phyloP scores from a whole-genome alignment of 163 green algal genomes.

The Scenedesmus sp. region DNA sequence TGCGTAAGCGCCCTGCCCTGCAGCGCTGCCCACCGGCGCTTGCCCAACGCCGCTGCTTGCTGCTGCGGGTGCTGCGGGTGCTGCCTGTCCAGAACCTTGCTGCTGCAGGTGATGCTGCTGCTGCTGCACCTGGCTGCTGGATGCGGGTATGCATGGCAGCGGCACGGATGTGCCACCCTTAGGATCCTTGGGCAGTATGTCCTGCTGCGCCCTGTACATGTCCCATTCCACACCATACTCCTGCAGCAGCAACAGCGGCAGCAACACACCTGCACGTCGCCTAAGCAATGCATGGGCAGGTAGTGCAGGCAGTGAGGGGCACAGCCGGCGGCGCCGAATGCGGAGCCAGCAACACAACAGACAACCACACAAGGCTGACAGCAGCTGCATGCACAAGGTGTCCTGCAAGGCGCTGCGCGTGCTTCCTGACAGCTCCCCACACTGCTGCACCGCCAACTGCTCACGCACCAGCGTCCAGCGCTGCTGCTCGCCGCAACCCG shows the following conservation, averaged over 20 bases:
- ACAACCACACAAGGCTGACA: background rate
- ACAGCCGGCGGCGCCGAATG: too few relatives aligned
- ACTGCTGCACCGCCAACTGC: background rate
- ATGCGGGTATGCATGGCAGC: background rate
- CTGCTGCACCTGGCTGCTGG: background rate
- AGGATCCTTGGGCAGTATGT: constrained; percentile 54
- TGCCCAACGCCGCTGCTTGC: background rate
- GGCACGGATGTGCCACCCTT: background rate
- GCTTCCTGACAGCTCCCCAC: background rate
- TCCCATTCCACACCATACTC: constrained; percentile 78
- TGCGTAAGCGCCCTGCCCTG: background rate
- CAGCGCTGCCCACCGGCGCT: background rate
- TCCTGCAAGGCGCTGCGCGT: background rate
- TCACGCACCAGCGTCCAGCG: constrained; percentile 55
- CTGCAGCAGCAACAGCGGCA: constrained; percentile 6
- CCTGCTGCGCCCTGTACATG: constrained; percentile 52
- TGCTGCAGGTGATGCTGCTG: background rate
- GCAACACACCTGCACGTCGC: too few relatives aligned
- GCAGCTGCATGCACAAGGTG: too few relatives aligned
- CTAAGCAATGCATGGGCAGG: too few relatives aligned
- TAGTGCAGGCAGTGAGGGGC: too few relatives aligned
- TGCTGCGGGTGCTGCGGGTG: background rate
- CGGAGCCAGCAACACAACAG: too few relatives aligned
- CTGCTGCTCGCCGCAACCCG: too few relatives aligned
- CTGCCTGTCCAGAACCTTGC: too few relatives aligned